Evolutionary conservation across 805 yeast genomes (phyloP).

Genomic region (Kurtzmaniella cleridarum): DNA sequence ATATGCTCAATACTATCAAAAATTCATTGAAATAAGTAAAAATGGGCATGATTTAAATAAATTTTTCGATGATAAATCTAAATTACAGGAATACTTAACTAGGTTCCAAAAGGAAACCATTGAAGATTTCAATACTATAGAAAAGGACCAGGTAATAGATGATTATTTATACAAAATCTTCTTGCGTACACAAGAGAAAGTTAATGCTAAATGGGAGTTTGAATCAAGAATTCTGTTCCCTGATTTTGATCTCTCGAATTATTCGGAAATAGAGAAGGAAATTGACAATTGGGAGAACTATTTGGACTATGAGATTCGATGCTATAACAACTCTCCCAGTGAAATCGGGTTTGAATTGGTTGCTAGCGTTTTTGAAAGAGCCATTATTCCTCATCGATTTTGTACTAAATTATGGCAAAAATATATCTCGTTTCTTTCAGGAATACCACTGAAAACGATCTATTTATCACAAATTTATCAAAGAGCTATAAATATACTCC

Average conservation of each 20-base stretch:
- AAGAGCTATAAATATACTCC: conserved; percentile 43
- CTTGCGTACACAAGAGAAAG: conserved; percentile 43
- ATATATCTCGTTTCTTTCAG: conserved; percentile 49
- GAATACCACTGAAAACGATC: conserved; percentile 12
- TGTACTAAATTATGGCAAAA: conserved; percentile 63
- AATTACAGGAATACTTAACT: conserved; percentile 14
- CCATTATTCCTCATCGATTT: conserved; percentile 62
- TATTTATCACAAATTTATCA: conserved; percentile 37
- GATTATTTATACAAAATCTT: conserved; percentile 40
- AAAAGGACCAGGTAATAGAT: conserved; percentile 38
- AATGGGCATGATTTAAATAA: conserved; percentile 5
- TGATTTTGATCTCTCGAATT: conserved; percentile 35
- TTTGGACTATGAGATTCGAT: conserved; percentile 47
- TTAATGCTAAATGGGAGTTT: conserved; percentile 61
- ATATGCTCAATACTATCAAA: conserved; percentile 69
- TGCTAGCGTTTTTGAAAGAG: conserved; percentile 59
- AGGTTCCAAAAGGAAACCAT: conserved; percentile 16
- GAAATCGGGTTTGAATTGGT: conserved; percentile 22
- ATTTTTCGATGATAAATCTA: conserved; percentile 21
- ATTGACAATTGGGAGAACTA: conserved; percentile 60
- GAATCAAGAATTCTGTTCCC: conserved; percentile 61
- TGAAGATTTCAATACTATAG: conserved; percentile 28
- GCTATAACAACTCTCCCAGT: conserved; percentile 10
- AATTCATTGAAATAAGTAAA: conserved; percentile 35
- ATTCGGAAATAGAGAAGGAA: conserved; percentile 29